phyloP scores from a whole-genome alignment of 371 early-diverging fungal genomes.

The Mortierella sp. region DNA sequence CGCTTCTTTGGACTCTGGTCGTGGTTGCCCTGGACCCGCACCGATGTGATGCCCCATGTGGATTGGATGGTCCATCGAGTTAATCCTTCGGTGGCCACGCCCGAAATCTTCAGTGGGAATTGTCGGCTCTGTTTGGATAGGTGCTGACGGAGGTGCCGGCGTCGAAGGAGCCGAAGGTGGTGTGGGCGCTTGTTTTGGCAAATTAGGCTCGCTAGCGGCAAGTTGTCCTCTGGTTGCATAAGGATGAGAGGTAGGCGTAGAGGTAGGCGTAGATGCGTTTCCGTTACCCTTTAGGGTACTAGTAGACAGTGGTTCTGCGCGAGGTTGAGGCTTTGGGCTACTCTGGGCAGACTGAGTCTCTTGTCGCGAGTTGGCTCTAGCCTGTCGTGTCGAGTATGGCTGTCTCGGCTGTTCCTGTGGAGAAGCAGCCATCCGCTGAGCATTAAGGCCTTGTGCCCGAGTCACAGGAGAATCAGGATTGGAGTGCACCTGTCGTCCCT shows the following conservation, averaged over 20 bases:
- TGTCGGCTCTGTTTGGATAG: too few species aligned
- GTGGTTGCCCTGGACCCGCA: background rate
- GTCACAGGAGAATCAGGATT: slow-evolving; percentile 15
- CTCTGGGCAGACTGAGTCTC: slow-evolving; percentile 24
- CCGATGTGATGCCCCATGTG: slow-evolving; percentile 2
- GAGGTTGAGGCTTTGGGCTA: slow-evolving; percentile 19
- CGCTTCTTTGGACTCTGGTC: slow-evolving; percentile 1
- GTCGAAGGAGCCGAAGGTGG: too few species aligned
- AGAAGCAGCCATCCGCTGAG: slow-evolving; percentile 23
- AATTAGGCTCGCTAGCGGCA: too few species aligned
- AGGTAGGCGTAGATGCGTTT: too few species aligned
- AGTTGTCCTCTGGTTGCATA: too few species aligned
- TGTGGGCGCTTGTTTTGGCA: too few species aligned
- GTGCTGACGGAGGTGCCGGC: background rate
- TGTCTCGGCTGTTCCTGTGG: slow-evolving; percentile 38
- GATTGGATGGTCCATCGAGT: slow-evolving; percentile 27
- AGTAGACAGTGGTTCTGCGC: slow-evolving; percentile 4
- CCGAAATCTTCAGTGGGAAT: too few species aligned
- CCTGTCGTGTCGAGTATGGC: slow-evolving; percentile 23
- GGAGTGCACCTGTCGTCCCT: slow-evolving; percentile 19
- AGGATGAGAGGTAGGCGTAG: too few species aligned
- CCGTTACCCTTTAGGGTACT: too few species aligned
- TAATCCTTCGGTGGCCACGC: slow-evolving; percentile 32
- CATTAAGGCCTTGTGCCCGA: slow-evolving; percentile 23
- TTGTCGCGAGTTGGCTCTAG: slow-evolving; percentile 13